These are phyloP conservation scores for Zostera marina DNA, from an alignment of 116 monocot species.

Conservation along the genomic window DNA sequence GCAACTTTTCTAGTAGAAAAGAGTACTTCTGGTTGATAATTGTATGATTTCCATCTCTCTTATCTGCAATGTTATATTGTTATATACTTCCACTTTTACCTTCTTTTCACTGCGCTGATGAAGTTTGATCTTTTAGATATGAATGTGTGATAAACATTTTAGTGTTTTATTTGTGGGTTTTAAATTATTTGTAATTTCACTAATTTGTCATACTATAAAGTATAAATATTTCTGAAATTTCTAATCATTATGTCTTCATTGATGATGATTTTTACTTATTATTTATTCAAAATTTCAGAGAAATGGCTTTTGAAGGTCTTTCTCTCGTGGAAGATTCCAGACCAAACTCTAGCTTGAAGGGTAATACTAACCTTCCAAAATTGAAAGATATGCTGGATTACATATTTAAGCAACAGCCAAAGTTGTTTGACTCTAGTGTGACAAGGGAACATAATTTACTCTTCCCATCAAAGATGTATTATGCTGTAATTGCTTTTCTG, in stretches of 20 bases:
- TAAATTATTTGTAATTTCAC: too few relatives aligned
- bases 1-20: too few relatives aligned
- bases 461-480: slow-evolving; percentile 70
- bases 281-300: slow-evolving; percentile 23
- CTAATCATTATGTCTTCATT: too few relatives aligned
- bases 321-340: slow-evolving; percentile 36
- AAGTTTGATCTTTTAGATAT: too few relatives aligned
- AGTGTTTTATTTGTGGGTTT: too few relatives aligned
- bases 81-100: neutral
- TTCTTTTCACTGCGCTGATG: neutral
- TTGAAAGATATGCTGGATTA: slow-evolving; percentile 59
- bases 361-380: slow-evolving; percentile 43
- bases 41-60: neutral
- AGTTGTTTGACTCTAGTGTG: slow-evolving; percentile 37
- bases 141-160: too few relatives aligned
- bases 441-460: slow-evolving; percentile 41
- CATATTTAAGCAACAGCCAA: slow-evolving; percentile 53
- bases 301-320: slow-evolving; percentile 90
- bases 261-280: neutral
- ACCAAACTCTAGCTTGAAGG: slow-evolving; percentile 9
- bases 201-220: too few relatives aligned
- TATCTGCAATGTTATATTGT: neutral
- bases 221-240: neutral
- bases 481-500: slow-evolving; percentile 79
- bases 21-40: neutral